Percentiles rank a stretch among this genome's conserved stretches.
Evolutionary conservation across 371 early-diverging fungal genomes (phyloP).

Genomic region (Mortierella sp.): DNA sequence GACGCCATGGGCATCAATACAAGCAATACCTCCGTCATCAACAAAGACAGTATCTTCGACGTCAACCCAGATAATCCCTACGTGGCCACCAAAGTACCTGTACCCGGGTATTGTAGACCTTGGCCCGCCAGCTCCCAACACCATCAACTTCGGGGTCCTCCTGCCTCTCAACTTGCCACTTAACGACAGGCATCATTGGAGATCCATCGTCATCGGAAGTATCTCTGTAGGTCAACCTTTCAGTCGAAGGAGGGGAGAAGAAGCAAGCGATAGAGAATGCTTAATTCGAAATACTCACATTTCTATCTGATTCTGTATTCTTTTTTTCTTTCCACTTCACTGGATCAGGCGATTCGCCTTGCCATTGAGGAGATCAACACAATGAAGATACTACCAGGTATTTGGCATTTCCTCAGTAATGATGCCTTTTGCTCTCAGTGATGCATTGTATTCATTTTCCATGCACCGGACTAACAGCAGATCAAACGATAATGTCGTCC

Average conservation of each 20-base stretch:
- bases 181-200: neutral
- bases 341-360: constrained; percentile 21
- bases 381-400: constrained; percentile 21
- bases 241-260: neutral
- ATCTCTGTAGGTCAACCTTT: constrained; percentile 8
- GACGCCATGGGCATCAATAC: neutral
- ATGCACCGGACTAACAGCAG: neutral
- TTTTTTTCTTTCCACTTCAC: neutral
- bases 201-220: neutral
- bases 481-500: neutral
- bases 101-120: constrained; percentile 16
- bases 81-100: constrained; percentile 7
- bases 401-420: neutral
- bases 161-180: constrained; percentile 17
- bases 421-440: neutral
- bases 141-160: constrained; percentile 17
- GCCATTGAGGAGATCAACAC: constrained; percentile 20
- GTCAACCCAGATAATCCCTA: no score
- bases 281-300: neutral
- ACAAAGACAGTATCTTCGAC: no score
- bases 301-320: neutral
- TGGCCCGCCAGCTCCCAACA: constrained; percentile 11
- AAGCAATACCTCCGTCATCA: no score
- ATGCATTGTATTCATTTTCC: neutral
- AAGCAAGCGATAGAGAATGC: neutral